phyloP scores from a whole-genome alignment of 495 filamentous ascomycete species.

The Xylaria castorea region DNA sequence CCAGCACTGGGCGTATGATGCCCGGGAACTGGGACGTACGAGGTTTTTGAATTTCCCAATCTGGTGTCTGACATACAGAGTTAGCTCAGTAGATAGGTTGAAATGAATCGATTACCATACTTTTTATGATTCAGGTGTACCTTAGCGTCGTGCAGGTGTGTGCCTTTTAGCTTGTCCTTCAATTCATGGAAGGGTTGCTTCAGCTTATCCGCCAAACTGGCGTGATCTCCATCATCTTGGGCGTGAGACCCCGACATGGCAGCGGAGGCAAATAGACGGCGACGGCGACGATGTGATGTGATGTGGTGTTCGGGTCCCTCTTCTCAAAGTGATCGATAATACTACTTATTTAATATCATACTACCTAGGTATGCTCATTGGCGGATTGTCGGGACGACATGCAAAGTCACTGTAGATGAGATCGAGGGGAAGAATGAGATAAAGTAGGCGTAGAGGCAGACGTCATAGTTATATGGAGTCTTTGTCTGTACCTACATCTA shows the following conservation, averaged over 20 bases:
- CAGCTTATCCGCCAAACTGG: constrained; percentile 39
- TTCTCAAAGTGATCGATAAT: neutral
- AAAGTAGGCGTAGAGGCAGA: neutral
- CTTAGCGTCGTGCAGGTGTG: constrained; percentile 56
- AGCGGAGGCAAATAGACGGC: neutral
- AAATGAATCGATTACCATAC: constrained; percentile 34
- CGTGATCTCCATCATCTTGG: constrained; percentile 26
- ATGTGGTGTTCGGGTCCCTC: neutral
- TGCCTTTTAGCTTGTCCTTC: constrained; percentile 56
- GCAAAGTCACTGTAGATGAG: neutral
- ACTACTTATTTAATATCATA: neutral
- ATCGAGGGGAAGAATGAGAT: neutral
- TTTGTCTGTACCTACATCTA: neutral
- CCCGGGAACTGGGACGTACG: constrained; percentile 35
- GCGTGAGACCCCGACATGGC: constrained; percentile 15
- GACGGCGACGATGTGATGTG: neutral
- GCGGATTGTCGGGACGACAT: neutral
- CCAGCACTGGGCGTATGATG: neutral
- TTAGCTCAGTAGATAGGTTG: constrained; percentile 13
- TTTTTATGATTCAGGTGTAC: constrained; percentile 56
- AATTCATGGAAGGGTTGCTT: constrained; percentile 49
- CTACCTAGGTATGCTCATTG: neutral
- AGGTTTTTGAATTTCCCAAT: constrained; percentile 63
- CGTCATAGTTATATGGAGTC: constrained; percentile 12
- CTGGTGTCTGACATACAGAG: constrained; percentile 48